A percentile compares a stretch with the other conserved stretches of the same genome.
Conservation (phyloP, 345 rosid genomes). For the Murraya koenigii region DNA sequence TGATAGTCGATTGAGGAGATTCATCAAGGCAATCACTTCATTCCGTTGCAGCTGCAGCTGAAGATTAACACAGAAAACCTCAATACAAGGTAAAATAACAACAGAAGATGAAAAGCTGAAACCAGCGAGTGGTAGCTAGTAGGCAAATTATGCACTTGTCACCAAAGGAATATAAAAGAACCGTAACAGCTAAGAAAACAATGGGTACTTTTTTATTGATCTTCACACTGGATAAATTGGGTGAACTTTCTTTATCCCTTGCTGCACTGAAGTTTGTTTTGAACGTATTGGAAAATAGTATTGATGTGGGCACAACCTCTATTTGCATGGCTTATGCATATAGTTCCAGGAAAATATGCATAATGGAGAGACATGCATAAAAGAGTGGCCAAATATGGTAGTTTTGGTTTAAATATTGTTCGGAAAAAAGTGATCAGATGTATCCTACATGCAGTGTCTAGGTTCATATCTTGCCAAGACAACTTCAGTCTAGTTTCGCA, state of each 20-base stretch:
- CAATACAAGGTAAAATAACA: neutral
- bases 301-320: neutral
- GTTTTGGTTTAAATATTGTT: neutral
- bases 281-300: too few species aligned
- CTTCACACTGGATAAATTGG: neutral
- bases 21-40: conserved; percentile 76
- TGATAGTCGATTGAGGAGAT: conserved; percentile 65
- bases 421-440: neutral
- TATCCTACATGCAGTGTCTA: neutral
- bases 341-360: neutral
- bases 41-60: conserved; percentile 75
- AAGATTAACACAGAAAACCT: conserved; percentile 2
- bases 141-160: neutral
- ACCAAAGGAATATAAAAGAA: neutral
- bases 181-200: neutral
- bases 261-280: neutral
- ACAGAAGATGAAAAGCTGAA: neutral
- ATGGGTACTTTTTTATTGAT: neutral
- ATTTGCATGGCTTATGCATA: neutral
- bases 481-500: neutral
- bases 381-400: neutral
- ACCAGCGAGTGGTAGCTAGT: neutral
- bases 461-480: neutral
- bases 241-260: neutral
- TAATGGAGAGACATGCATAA: neutral